These are phyloP conservation scores for Fomes fomentarius DNA, from an alignment of 1,284 basidiomycete species.

Conservation along the genomic window DNA sequence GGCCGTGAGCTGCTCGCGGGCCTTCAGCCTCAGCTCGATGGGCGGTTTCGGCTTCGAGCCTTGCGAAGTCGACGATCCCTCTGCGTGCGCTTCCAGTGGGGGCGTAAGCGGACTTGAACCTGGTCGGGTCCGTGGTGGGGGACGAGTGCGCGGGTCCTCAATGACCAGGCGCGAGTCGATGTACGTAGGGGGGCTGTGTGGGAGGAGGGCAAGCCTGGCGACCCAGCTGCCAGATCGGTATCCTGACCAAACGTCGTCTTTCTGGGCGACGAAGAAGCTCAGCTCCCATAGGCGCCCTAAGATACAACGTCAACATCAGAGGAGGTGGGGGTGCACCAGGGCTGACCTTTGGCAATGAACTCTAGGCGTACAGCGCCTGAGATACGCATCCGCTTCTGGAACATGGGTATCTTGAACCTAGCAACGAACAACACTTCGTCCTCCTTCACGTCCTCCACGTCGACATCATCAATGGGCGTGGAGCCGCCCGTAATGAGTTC, in stretches of 20 bases:
- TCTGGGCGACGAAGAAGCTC: slow-evolving; percentile 47
- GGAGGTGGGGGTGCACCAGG: too few species aligned
- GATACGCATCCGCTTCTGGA: slow-evolving; percentile 74
- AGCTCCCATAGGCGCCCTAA: slow-evolving; percentile 68
- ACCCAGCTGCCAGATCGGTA: slow-evolving; percentile 55
- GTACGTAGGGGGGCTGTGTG: slow-evolving; percentile 62
- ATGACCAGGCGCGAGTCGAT: slow-evolving; percentile 62
- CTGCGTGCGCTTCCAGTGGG: slow-evolving; percentile 11
- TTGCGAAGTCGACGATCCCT: too few species aligned
- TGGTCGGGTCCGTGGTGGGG: slow-evolving; percentile 21
- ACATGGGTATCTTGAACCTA: slow-evolving; percentile 56
- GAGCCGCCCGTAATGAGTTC: slow-evolving; percentile 57
- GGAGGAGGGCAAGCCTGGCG: slow-evolving; percentile 53
- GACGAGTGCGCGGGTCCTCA: slow-evolving; percentile 37
- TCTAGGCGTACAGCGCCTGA: slow-evolving; percentile 56
- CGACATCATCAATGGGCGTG: slow-evolving; percentile 55
- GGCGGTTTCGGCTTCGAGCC: slow-evolving; percentile 37
- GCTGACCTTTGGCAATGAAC: slow-evolving; percentile 66
- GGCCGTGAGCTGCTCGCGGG: slow-evolving; percentile 32
- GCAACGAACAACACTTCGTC: slow-evolving; percentile 56
- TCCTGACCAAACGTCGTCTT: slow-evolving; percentile 13
- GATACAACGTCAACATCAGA: background rate
- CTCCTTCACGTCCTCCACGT: slow-evolving; percentile 48
- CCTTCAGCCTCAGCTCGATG: slow-evolving; percentile 47
- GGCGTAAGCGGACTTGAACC: slow-evolving; percentile 10